Evolutionary conservation across 2,329 filamentous ascomycete genomes (phyloP).

Genomic region (Penicillium sp.): DNA sequence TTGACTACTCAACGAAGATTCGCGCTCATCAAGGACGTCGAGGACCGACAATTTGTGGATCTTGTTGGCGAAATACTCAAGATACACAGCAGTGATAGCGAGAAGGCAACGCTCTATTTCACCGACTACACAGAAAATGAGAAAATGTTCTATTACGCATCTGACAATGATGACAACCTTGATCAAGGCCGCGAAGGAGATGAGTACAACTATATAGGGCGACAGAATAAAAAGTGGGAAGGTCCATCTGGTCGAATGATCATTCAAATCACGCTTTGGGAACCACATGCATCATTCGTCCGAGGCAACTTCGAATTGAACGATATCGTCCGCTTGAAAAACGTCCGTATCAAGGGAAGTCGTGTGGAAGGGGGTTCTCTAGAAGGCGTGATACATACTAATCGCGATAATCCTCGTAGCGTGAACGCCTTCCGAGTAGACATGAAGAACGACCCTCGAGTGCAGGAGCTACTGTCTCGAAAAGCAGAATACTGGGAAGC

Average conservation of each 20-base stretch:
- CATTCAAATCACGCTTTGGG: constrained; percentile 73
- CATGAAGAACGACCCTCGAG: constrained; percentile 49
- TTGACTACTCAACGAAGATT: constrained; percentile 45
- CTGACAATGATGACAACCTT: constrained; percentile 35
- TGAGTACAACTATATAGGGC: constrained; percentile 58
- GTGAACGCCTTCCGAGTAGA: constrained; percentile 64
- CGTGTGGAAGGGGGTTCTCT: constrained; percentile 58
- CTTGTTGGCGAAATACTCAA: constrained; percentile 74
- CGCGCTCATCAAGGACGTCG: constrained; percentile 67
- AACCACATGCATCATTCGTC: constrained; percentile 68
- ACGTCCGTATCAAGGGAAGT: constrained; percentile 71
- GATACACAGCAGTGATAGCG: constrained; percentile 49
- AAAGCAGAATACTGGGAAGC: constrained; percentile 67
- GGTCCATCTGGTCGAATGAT: constrained; percentile 76
- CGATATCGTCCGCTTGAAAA: constrained; percentile 69
- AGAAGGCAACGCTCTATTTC: constrained; percentile 69
- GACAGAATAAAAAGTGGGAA: constrained; percentile 59
- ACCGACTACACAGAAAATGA: constrained; percentile 82
- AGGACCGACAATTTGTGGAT: constrained; percentile 65
- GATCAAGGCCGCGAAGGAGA: constrained; percentile 55
- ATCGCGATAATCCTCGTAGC: constrained; percentile 57
- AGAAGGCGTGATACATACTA: constrained; percentile 73
- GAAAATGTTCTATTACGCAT: constrained; percentile 62
- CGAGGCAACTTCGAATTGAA: constrained; percentile 60
- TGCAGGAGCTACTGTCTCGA: constrained; percentile 65